These are phyloP conservation scores for Trifolium subterraneum DNA, from an alignment of 306 rosid species.

Conservation along the genomic window DNA sequence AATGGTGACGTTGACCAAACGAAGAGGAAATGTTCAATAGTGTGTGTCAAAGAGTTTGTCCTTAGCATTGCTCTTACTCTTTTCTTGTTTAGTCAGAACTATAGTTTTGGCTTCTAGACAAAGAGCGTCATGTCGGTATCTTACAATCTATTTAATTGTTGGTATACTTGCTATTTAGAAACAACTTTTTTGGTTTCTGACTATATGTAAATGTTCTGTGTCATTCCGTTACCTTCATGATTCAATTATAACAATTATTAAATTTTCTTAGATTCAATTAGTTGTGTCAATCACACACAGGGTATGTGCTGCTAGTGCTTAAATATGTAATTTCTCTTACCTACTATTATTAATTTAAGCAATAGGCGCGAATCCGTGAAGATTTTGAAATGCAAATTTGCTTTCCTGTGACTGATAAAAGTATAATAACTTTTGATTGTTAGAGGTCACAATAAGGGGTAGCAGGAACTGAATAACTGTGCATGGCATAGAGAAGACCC, in stretches of 20 bases:
- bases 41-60: no score
- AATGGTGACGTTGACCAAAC: no score
- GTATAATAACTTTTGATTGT: constrained; percentile 31
- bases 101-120: not conserved
- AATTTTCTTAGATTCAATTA: constrained; percentile 21
- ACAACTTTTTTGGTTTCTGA: not conserved
- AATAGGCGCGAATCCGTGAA: not conserved
- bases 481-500: constrained; percentile 31
- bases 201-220: not conserved
- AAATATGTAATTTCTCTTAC: not conserved
- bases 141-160: not conserved
- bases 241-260: not conserved
- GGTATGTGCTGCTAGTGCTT: not conserved
- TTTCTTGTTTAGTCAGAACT: constrained; percentile 20
- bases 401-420: constrained; percentile 1
- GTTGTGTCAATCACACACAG: not conserved
- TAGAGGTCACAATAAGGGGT: not conserved
- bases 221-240: constrained; percentile 6
- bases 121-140: not conserved
- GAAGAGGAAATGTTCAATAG: no score
- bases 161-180: constrained; percentile 28
- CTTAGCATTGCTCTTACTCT: no score
- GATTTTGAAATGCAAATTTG: constrained; percentile 1
- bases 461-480: constrained; percentile 32
- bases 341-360: not conserved